Evolutionary conservation across 2,329 filamentous ascomycete genomes (phyloP).

Genomic region (Neoascochyta sp.): DNA sequence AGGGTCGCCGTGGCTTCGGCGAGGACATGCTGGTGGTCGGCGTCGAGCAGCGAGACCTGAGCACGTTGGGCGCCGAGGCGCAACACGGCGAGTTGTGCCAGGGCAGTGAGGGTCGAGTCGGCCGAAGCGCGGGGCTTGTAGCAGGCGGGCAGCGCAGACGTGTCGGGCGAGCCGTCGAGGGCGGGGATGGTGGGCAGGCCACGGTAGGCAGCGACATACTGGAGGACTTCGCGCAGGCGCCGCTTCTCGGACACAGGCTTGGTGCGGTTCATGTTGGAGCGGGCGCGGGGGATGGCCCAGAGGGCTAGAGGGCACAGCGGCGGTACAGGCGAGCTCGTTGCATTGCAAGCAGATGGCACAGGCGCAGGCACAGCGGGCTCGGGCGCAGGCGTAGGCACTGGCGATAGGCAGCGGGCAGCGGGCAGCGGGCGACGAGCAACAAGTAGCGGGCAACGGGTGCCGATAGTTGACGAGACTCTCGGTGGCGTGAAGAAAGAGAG

Average conservation of each 20-base stretch:
- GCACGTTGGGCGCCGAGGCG: constrained; percentile 32
- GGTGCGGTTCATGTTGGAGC: constrained; percentile 5
- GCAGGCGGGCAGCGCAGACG: constrained; percentile 6
- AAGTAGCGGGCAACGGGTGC: no score
- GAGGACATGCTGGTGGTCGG: constrained; percentile 34
- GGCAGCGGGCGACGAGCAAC: no score
- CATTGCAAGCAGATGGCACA: no score
- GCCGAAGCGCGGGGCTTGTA: constrained; percentile 18
- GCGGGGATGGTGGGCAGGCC: constrained; percentile 19
- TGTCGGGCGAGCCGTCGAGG: constrained; percentile 3
- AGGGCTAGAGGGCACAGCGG: no score
- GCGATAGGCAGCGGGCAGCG: no score
- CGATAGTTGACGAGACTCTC: no score
- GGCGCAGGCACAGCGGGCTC: no score
- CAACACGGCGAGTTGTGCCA: constrained; percentile 36
- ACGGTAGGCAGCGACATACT: constrained; percentile 25
- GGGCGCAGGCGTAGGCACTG: no score
- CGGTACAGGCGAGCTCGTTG: no score
- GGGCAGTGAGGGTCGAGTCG: constrained; percentile 32
- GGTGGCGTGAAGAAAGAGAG: no score
- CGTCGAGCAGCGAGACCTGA: constrained; percentile 38
- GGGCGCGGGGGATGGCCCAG: neutral
- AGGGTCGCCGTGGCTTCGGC: constrained; percentile 37
- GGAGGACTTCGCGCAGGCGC: constrained; percentile 26
- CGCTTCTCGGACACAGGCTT: constrained; percentile 13